Percentiles rank a stretch among this genome's conserved stretches.
phyloP scores from a whole-genome alignment of 2,329 filamentous ascomycete species.

The Pyrenophora teres region DNA sequence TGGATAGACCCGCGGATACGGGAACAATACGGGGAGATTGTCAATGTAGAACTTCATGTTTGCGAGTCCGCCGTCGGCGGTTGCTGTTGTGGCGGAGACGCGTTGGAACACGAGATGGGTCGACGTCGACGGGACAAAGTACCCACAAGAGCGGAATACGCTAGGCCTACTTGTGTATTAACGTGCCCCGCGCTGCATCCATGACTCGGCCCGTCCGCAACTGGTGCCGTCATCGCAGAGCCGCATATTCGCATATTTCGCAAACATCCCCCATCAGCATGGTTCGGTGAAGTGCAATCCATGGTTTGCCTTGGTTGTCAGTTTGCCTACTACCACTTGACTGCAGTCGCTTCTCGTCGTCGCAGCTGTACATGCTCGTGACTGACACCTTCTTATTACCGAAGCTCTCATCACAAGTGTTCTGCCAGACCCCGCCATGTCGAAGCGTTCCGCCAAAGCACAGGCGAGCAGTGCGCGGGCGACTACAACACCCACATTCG shows the following conservation, averaged over 20 bases:
- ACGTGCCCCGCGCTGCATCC: constrained; percentile 6
- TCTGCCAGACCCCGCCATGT: constrained; percentile 50
- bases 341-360: too few species aligned
- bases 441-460: constrained; percentile 64
- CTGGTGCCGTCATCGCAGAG: constrained; percentile 29
- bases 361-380: too few species aligned
- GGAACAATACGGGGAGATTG: constrained; percentile 72
- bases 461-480: constrained; percentile 68
- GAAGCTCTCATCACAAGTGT: neutral
- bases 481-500: constrained; percentile 50
- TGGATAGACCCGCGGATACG: constrained; percentile 75
- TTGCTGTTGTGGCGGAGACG: constrained; percentile 25
- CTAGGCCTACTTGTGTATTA: constrained; percentile 4
- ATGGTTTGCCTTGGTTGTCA: constrained; percentile 3
- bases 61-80: constrained; percentile 38
- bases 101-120: constrained; percentile 11
- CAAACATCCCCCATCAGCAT: neutral
- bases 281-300: constrained; percentile 1
- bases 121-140: constrained; percentile 2
- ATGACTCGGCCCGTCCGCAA: constrained; percentile 15
- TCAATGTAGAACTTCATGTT: constrained; percentile 80
- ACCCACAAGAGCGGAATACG: neutral
- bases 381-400: neutral
- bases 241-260: constrained; percentile 17
- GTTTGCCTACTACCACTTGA: neutral